Conservation (phyloP, 2,329 filamentous ascomycete species). For the Aspergillus persii region DNA sequence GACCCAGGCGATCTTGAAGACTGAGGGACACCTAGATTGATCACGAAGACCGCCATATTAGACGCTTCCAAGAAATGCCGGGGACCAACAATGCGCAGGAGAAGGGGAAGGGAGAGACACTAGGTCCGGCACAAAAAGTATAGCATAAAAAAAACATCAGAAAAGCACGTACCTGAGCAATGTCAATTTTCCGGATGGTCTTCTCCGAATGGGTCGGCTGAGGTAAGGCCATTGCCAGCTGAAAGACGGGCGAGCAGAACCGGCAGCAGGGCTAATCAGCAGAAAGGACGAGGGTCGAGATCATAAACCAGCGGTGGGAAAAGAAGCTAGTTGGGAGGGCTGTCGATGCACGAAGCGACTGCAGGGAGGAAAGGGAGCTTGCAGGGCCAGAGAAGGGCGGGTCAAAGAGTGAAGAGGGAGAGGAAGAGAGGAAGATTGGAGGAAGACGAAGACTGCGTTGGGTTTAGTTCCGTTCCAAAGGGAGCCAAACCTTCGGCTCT, state of each 20-base stretch:
- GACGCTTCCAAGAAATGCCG: neutral
- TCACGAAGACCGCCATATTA: neutral
- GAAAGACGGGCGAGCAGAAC: conserved; percentile 10
- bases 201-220: conserved; percentile 36
- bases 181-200: conserved; percentile 42
- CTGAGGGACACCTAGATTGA: conserved; percentile 77
- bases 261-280: conserved; percentile 3
- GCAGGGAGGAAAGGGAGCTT: neutral
- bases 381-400: neutral
- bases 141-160: neutral
- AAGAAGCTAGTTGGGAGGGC: neutral
- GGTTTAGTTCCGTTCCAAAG: neutral
- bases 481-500: neutral
- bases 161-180: conserved; percentile 36
- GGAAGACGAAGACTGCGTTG: neutral
- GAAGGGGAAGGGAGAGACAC: neutral
- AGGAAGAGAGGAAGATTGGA: neutral
- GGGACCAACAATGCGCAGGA: neutral
- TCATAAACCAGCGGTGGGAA: conserved; percentile 10
- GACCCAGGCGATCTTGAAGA: conserved; percentile 87
- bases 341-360: neutral
- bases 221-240: conserved; percentile 29
- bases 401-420: conserved; percentile 1
- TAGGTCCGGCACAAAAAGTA: too few relatives aligned
- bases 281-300: conserved; percentile 14